Percentiles rank a stretch among this genome's conserved stretches.
phyloP scores from a whole-genome alignment of 106 monocot genomes.

The Dioscorea dumetorum region DNA sequence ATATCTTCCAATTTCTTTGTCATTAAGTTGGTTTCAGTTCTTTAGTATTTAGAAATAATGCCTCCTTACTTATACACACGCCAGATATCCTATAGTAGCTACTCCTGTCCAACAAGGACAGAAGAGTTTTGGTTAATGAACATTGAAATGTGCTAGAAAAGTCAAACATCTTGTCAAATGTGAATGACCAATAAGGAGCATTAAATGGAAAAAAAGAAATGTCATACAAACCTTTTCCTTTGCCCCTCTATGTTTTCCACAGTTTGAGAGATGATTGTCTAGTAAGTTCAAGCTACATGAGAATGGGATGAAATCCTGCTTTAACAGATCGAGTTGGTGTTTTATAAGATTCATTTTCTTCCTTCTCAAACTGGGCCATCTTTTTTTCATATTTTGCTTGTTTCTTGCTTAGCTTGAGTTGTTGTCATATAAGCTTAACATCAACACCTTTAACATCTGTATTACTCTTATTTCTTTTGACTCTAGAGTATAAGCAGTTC shows the following conservation, averaged over 20 bases:
- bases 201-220: constrained; percentile 2
- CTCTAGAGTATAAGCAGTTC: background rate
- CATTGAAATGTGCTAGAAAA: background rate
- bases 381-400: constrained; percentile 51
- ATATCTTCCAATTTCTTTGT: too few relatives aligned
- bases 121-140: background rate
- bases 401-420: constrained; percentile 65
- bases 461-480: constrained; percentile 8
- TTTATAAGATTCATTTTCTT: constrained; percentile 53
- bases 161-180: too few relatives aligned
- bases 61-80: too few relatives aligned
- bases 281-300: constrained; percentile 54
- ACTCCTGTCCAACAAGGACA: background rate
- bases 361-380: constrained; percentile 48
- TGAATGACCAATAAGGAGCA: background rate
- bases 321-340: constrained; percentile 43
- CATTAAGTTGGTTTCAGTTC: too few relatives aligned
- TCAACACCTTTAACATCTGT: constrained; percentile 10
- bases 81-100: too few relatives aligned
- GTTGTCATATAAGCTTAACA: constrained; percentile 45
- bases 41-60: too few relatives aligned
- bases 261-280: constrained; percentile 25
- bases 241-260: constrained; percentile 40
- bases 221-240: constrained; percentile 60
- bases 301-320: constrained; percentile 53